Percentiles rank a stretch among this genome's conserved stretches.
Evolutionary conservation across 2,329 filamentous ascomycete species (phyloP).

Genomic region (Ceratocystis colombiana): DNA sequence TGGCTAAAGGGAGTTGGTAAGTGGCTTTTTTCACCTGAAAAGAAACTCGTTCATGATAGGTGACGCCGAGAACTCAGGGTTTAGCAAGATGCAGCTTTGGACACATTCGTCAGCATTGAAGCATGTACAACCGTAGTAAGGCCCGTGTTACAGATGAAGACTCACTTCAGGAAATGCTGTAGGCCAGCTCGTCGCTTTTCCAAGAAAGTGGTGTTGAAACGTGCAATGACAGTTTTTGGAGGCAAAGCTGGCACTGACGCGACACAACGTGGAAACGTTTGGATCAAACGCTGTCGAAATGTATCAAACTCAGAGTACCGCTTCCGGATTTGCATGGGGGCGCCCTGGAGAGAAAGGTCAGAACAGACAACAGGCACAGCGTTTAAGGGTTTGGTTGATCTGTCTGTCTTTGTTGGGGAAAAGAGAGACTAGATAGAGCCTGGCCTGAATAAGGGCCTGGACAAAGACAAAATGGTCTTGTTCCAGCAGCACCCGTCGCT

Average conservation of each 20-base stretch:
- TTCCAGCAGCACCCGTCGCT: background rate
- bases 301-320: conserved; percentile 92
- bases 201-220: conserved; percentile 73
- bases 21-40: conserved; percentile 43
- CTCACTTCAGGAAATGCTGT: conserved; percentile 87
- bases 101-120: background rate
- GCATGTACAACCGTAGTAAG: background rate
- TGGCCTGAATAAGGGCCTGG: background rate
- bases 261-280: conserved; percentile 73
- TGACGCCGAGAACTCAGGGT: conserved; percentile 89
- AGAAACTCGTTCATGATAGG: conserved; percentile 85
- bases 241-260: conserved; percentile 82
- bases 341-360: conserved; percentile 39
- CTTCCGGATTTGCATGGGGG: conserved; percentile 53
- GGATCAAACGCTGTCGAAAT: conserved; percentile 60
- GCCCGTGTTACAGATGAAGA: conserved; percentile 7
- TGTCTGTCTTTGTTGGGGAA: background rate
- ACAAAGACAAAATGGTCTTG: background rate
- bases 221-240: conserved; percentile 82
- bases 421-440: background rate
- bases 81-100: conserved; percentile 72
- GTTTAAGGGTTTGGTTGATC: background rate
- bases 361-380: too few species aligned
- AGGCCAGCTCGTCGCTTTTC: conserved; percentile 73
- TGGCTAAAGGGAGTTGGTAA: too few species aligned